Base-by-base conservation (phyloP, 2,329 filamentous ascomycete genomes). In the Chaetomiaceae sp. region DNA sequence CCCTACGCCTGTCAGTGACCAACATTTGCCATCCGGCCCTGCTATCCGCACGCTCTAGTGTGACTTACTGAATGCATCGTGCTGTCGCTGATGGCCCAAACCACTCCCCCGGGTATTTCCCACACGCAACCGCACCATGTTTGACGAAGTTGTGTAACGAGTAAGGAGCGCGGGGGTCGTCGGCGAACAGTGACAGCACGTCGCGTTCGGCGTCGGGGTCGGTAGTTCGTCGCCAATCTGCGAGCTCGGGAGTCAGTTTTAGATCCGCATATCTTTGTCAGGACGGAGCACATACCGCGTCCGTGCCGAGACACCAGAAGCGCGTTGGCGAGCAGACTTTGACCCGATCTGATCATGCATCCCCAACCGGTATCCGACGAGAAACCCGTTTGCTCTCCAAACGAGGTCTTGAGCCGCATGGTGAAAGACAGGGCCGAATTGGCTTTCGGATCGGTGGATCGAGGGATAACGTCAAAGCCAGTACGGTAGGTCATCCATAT, bases 41-140 rank as follows among this genome's bases (percentile, higher is more conserved):
- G 22, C 22, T 9, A 5, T 19, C 15, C 6, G 11, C 27, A 39
- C n/a, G 11, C 17, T 17, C 10, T 12, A 9, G 22, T 15, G 32
- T 39, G n/a, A 68, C 85, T 64, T 70, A 94, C 89, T 93, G 84
- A 56, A 98, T 96, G 65, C 93, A 97, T 47, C 84, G 81, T 38
- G 93, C 90, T 9, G 93, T 94, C 6, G 93, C 93, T 15, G 89
- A 96, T n/a, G 93, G 93, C 0, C 93, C 93, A 67, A 98, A 98
- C 93, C 93, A 98, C 67, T 97, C 88, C 30, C 93, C 93, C 0
- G 93, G 93, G 60, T 94, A 87, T 66, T 95, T 97, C 4, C 88
- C 90, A 65, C 93, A 98, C 3, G 85, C 84, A 29, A 78, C 74
- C 19, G 89, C 89, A 15, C 93, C 93, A 58, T 95, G 86, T 43